Conservation (phyloP, 768 basidiomycete genomes). For the Galerina sulciceps region DNA sequence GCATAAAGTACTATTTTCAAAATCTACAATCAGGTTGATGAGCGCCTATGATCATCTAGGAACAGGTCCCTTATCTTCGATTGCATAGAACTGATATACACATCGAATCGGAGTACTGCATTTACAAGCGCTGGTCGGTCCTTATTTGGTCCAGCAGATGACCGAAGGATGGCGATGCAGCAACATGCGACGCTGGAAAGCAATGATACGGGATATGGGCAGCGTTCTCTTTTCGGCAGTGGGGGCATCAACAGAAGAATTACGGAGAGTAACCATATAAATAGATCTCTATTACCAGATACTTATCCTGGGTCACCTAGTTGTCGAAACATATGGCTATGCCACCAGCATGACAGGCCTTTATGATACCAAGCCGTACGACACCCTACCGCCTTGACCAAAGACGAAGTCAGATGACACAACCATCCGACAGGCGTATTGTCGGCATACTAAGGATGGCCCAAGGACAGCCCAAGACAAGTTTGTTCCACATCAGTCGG, state of each 20-base stretch:
- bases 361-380: not conserved
- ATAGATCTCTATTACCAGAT: not conserved
- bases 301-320: not conserved
- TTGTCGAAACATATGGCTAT: conserved; percentile 3
- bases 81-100: not conserved
- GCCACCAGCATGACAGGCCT: conserved; percentile 8
- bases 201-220: conserved; percentile 2
- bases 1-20: not conserved
- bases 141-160: too few species aligned
- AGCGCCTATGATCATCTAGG: conserved; percentile 6
- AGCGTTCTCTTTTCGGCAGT: not conserved
- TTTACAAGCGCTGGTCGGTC: not conserved
- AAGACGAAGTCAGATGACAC: conserved; percentile 3
- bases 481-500: not conserved
- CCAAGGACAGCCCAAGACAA: not conserved
- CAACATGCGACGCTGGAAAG: not conserved
- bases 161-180: too few species aligned
- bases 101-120: not conserved
- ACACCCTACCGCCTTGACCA: not conserved
- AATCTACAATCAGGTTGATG: not conserved
- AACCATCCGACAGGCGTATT: not conserved
- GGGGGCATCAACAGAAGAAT: not conserved
- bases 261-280: not conserved
- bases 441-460: not conserved
- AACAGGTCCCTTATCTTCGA: not conserved